Evolutionary conservation across 148 eudicot species (phyloP).

Genomic region (Rhododendron kiyosumense): DNA sequence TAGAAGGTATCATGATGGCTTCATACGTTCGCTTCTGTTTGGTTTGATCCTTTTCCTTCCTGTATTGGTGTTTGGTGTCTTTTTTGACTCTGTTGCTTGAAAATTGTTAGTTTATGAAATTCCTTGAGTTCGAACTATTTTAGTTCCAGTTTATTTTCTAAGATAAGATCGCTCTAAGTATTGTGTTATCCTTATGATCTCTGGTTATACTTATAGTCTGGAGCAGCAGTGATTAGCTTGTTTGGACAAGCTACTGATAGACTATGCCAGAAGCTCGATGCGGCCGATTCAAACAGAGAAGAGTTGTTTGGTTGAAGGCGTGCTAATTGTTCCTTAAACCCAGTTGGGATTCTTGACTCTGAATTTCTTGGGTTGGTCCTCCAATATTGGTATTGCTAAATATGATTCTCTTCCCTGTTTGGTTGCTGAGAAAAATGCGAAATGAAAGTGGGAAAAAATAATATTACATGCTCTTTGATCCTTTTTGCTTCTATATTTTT

Average conservation of each 20-base stretch:
- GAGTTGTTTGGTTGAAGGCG: slow-evolving; percentile 11
- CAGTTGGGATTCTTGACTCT: background rate
- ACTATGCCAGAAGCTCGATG: slow-evolving; percentile 76
- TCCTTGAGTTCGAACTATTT: background rate
- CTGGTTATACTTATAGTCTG: slow-evolving; percentile 46
- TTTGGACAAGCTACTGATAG: slow-evolving; percentile 86
- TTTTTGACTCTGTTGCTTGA: too few species aligned
- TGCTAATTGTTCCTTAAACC: background rate
- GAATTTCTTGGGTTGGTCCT: background rate
- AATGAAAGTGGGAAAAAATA: background rate
- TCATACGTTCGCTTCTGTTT: background rate
- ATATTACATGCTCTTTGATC: background rate
- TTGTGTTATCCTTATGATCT: slow-evolving; percentile 8
- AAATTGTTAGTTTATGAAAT: too few species aligned
- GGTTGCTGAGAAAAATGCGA: background rate
- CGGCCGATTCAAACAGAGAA: slow-evolving; percentile 69
- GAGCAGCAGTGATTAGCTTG: slow-evolving; percentile 77
- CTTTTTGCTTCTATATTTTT: background rate
- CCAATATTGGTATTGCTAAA: background rate
- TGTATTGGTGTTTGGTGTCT: too few species aligned
- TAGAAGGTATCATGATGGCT: slow-evolving; percentile 50
- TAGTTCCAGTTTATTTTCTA: background rate
- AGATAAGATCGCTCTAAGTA: background rate
- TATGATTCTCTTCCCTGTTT: background rate
- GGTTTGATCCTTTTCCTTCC: too few species aligned